Evolutionary conservation across 768 basidiomycete genomes (phyloP).

Genomic region (Antrodiella citrinella): DNA sequence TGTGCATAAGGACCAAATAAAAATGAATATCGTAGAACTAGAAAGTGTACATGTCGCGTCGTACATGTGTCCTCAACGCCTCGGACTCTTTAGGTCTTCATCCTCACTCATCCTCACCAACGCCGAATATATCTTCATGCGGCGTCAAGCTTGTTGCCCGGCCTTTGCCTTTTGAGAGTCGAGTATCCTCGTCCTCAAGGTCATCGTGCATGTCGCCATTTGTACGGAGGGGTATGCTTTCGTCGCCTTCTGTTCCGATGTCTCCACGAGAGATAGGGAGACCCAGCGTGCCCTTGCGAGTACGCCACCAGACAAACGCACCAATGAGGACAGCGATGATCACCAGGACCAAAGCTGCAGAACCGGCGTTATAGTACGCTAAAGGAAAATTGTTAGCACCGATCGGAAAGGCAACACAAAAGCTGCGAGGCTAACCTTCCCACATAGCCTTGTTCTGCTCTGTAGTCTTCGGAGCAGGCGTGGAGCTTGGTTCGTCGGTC

Average conservation of each 20-base stretch:
- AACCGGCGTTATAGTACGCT: slow-evolving; percentile 96
- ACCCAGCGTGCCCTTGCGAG: slow-evolving; percentile 34
- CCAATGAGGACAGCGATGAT: slow-evolving; percentile 63
- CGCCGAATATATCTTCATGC: slow-evolving; percentile 34
- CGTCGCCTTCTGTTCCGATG: slow-evolving; percentile 31
- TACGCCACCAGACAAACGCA: slow-evolving; percentile 73
- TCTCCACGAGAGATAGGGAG: slow-evolving; percentile 22
- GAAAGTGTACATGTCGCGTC: too few species aligned
- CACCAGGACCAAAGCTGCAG: slow-evolving; percentile 75
- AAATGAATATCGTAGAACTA: too few species aligned
- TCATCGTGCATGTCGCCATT: slow-evolving; percentile 20
- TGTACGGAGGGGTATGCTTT: slow-evolving; percentile 60
- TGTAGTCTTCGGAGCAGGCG: slow-evolving; percentile 44
- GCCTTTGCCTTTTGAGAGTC: slow-evolving; percentile 28
- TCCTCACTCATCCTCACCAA: slow-evolving; percentile 40
- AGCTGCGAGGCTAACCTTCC: slow-evolving; percentile 55
- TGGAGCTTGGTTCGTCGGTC: slow-evolving; percentile 19
- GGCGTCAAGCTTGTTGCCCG: slow-evolving; percentile 23
- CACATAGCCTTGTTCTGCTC: slow-evolving; percentile 82
- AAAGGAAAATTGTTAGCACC: neutral
- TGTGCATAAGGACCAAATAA: neutral
- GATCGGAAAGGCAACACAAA: neutral
- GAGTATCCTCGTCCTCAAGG: slow-evolving; percentile 10
- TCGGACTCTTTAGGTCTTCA: slow-evolving; percentile 20
- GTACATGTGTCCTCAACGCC: neutral